These are phyloP conservation scores for Globisporangium spiculum DNA, from an alignment of 352 stramenopile genomes.

Conservation along the genomic window DNA sequence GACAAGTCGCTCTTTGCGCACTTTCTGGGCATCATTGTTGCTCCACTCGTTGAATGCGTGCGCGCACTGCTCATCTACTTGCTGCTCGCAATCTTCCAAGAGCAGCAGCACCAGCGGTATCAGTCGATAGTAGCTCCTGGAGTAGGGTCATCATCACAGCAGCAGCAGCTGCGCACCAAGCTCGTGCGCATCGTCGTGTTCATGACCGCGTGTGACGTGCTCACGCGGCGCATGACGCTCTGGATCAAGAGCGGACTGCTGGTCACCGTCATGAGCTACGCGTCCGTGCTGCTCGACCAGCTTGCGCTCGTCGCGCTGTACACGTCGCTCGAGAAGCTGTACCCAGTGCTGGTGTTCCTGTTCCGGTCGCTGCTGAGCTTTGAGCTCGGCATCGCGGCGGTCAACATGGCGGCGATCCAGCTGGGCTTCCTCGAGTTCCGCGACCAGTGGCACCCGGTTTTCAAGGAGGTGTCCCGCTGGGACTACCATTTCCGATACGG, in stretches of 20 bases:
- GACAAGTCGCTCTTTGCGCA: slow-evolving; percentile 69
- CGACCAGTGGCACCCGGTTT: slow-evolving; percentile 57
- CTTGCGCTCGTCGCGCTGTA: slow-evolving; percentile 57
- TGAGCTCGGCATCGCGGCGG: slow-evolving; percentile 49
- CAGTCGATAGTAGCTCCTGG: background rate
- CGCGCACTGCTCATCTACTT: slow-evolving; percentile 66
- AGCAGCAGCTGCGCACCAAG: slow-evolving; percentile 33
- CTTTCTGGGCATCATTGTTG: slow-evolving; percentile 56
- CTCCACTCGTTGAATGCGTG: slow-evolving; percentile 62
- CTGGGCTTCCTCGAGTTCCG: slow-evolving; percentile 58
- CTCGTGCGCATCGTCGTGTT: slow-evolving; percentile 39
- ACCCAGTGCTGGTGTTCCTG: slow-evolving; percentile 32
- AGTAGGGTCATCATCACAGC: background rate
- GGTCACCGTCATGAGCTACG: slow-evolving; percentile 65
- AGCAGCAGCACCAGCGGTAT: slow-evolving; percentile 6
- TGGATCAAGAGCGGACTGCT: slow-evolving; percentile 76
- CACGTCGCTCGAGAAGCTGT: slow-evolving; percentile 49
- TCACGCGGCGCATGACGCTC: slow-evolving; percentile 52
- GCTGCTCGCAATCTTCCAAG: slow-evolving; percentile 55
- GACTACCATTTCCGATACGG: slow-evolving; percentile 43
- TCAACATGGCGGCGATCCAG: slow-evolving; percentile 55
- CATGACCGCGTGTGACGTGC: slow-evolving; percentile 58
- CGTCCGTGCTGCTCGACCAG: slow-evolving; percentile 69
- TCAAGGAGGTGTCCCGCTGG: slow-evolving; percentile 57
- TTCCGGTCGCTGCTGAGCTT: slow-evolving; percentile 53